Evolutionary conservation across 805 yeast genomes (phyloP).

Genomic region (Hanseniaspora pseudoguilliermondii): DNA sequence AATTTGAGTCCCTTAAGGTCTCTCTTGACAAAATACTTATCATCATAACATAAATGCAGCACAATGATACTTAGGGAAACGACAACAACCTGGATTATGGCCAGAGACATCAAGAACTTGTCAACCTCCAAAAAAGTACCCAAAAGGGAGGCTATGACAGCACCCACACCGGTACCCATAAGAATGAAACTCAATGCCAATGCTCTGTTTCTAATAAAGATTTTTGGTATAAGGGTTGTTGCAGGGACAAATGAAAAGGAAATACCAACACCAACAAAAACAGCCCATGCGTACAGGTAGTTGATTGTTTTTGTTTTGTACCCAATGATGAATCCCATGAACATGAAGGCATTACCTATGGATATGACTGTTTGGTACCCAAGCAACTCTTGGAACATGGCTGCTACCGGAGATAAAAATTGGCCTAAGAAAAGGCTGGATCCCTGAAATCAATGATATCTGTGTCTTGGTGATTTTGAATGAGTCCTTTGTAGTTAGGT

Average conservation of each 20-base stretch:
- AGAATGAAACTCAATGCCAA: conserved; percentile 39
- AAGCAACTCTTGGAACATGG: conserved; percentile 35
- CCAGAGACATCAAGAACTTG: not conserved
- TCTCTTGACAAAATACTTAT: conserved; percentile 1
- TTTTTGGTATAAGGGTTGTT: conserved; percentile 49
- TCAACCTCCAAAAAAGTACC: conserved; percentile 1
- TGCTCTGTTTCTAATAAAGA: conserved; percentile 54
- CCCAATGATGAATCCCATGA: conserved; percentile 47
- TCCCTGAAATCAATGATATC: conserved; percentile 57
- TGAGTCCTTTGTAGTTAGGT: conserved; percentile 38
- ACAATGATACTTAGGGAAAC: not conserved
- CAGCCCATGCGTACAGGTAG: conserved; percentile 64
- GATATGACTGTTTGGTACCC: conserved; percentile 39
- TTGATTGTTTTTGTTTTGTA: conserved; percentile 46
- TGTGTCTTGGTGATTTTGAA: conserved; percentile 45
- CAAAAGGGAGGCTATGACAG: conserved; percentile 24
- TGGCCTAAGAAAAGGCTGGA: conserved; percentile 45
- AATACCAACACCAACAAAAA: conserved; percentile 40
- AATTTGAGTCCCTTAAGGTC: conserved; percentile 22
- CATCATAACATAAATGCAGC: not conserved
- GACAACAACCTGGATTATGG: not conserved
- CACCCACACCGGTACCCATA: conserved; percentile 44
- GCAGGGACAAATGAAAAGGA: conserved; percentile 49
- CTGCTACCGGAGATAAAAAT: conserved; percentile 44
- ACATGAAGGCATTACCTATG: conserved; percentile 39